Base-by-base conservation (phyloP, 2,329 filamentous ascomycete species). In the Ascocoryne sarcoides region DNA sequence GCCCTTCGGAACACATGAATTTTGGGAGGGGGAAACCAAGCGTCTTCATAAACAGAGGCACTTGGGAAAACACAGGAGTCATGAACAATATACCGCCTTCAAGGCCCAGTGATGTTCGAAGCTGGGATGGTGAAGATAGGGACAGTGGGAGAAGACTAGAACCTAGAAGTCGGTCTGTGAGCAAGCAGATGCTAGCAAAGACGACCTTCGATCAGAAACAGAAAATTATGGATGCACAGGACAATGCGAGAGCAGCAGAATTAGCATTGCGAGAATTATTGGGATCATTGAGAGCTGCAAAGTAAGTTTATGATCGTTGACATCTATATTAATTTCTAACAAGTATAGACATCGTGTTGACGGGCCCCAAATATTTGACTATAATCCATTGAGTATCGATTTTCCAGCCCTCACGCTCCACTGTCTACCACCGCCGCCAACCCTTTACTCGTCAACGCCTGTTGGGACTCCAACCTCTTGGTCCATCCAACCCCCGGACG, bases 331-430 rank as follows among this genome's bases (percentile, higher is more conserved):
- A 32, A 29, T 39, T 36, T 19, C 44, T 52, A 37, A 52, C 37
- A 21, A 10, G 15, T 31, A 16, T 46, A 79, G 75, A 52, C 68
- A 71, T 52, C 68, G 75, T 34, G 65, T 77, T 36, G 70, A 77
- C 45, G 66, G 69, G 49, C 72, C 73, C 7, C 66, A 68, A 51
- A 76, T 77, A 2, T 81, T 82, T 53, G 84, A 90, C 49, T 93
- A 95, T 63, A 85, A 95, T 50, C 83, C 90, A 23, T 76, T 89
- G 45, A 72, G 83, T 4, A 77, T 94, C 59, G 87, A 87, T 44
- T 95, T 95, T 55, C 87, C 89, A 5, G 80, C 84, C 5, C 72
- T 96, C 30, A 87, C 82, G 26, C 74, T 95, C 9, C 84, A 83
- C 48, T 82, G 90, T 50, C 76, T 96, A 1, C 77, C 83, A 26